Evolutionary conservation across 2,329 filamentous ascomycete species (phyloP), one percentile per base, ranked within the genome.

Genomic region (Bertia moriformis): DNA sequence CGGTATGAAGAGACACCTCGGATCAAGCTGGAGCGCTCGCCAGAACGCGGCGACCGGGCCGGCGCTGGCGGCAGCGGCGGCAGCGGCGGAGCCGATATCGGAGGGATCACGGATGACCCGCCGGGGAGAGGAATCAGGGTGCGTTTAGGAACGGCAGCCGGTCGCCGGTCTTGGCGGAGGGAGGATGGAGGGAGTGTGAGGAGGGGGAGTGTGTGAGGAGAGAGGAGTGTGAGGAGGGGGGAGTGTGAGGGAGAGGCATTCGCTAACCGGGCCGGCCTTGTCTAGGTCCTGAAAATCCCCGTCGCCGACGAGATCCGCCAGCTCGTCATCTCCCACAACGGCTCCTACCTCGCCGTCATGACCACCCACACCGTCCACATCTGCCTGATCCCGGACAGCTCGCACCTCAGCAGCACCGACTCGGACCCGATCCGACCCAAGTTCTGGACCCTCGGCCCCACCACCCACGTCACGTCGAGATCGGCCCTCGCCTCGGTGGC

Each of bases 361-460:
- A 94, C 89, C 1, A 75, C 79, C 7, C 83, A 95, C 53, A 95
- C 87, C 2, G 75, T 93, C 30, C 86, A 93, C 53, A 78, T 96
- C 48, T 80, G 84, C 41, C 66, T 88, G n/a, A 67, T 96, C 3
- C 89, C 89, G 18, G 82, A 93, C 47, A 66, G 81, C 1, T 76
- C 81, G 5, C 80, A 88, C 50, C 73, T 95, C 20, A 77, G 75
- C 14, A 71, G 75, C 42, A 66, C 71, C 36, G 84, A 89, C 50
- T 65, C 61, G 36, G 67, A 71, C 7, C 74, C 79, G 4, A 67
- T 94, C 50, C 84, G 83, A 51, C 69, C 88, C 20, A 93, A 85
- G 57, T 85, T 84, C 39, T 93, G 84, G 61, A 89, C 89, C 15
- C 68, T 96, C n/a, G 89, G 89, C 1, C 87, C 88, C 19, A 93